Conservation (phyloP, 345 rosid species). For the Chamaenerion angustifolium region DNA sequence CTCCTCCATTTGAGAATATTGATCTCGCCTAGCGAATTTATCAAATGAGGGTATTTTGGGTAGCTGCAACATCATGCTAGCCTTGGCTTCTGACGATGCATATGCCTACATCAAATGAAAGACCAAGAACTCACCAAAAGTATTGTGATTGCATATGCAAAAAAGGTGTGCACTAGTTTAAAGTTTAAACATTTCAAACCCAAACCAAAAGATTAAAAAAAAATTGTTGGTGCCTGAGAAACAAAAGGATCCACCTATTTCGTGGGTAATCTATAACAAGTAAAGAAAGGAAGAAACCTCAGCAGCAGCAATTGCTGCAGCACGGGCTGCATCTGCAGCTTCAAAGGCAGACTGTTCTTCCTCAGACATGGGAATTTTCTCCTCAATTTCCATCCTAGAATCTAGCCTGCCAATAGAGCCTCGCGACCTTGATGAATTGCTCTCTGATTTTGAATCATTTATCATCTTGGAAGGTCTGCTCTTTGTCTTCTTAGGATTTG, state of each 20-base stretch:
- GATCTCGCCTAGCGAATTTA: conserved; percentile 92
- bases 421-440: conserved; percentile 19
- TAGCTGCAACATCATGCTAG: conserved; percentile 50
- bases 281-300: conserved; percentile 50
- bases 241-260: no score
- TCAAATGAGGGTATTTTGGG: conserved; percentile 98
- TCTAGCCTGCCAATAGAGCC: conserved; percentile 17
- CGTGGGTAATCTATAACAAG: neutral
- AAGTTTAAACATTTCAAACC: no score
- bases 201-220: no score
- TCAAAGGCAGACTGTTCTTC: conserved; percentile 91
- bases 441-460: conserved; percentile 18
- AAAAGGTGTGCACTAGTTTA: neutral
- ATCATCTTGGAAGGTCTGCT: conserved; percentile 20
- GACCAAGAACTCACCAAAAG: neutral
- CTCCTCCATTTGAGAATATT: conserved; percentile 71
- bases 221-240: no score
- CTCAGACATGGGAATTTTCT: conserved; percentile 48
- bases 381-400: conserved; percentile 29
- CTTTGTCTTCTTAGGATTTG: conserved; percentile 31
- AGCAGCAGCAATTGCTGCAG: conserved; percentile 75
- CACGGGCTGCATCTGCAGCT: conserved; percentile 85
- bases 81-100: conserved; percentile 60
- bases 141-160: neutral
- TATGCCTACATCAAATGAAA: conserved; percentile 49